A percentile compares a stretch with the other conserved stretches of the same genome.
phyloP scores from a whole-genome alignment of 2,329 filamentous ascomycete genomes.

The Remersonia thermophila region DNA sequence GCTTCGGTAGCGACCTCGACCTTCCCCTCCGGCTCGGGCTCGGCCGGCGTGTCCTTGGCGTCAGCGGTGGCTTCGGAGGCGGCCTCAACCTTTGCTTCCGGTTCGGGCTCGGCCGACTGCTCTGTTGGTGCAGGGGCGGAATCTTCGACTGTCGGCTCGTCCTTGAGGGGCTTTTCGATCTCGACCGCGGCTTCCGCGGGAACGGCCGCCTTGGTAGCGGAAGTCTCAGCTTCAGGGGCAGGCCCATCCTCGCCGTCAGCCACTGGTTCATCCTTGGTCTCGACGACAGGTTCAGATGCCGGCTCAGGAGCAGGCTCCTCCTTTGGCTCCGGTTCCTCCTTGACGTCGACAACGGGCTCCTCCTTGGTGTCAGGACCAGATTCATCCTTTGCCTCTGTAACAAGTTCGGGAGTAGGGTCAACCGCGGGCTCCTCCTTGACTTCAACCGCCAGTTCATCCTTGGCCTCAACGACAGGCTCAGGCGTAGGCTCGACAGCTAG shows the following conservation, averaged over 20 bases:
- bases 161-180: too few relatives aligned
- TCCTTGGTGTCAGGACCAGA: neutral
- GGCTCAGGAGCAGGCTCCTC: neutral
- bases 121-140: neutral
- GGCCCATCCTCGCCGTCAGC: neutral
- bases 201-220: neutral
- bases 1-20: too few relatives aligned
- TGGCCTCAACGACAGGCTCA: constrained; percentile 2
- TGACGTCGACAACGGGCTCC: neutral
- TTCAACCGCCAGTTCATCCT: neutral
- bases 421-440: neutral
- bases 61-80: too few relatives aligned
- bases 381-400: neutral
- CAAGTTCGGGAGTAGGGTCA: neutral
- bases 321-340: neutral
- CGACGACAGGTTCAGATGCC: neutral
- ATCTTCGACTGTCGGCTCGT: too few relatives aligned
- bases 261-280: neutral
- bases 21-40: too few relatives aligned
- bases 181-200: too few relatives aligned
- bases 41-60: too few relatives aligned
- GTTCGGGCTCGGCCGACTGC: too few relatives aligned
- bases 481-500: neutral
- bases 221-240: neutral
- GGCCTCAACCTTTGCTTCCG: too few relatives aligned